Conservation (phyloP, 306 rosid species). For the Inga oerstediana region DNA sequence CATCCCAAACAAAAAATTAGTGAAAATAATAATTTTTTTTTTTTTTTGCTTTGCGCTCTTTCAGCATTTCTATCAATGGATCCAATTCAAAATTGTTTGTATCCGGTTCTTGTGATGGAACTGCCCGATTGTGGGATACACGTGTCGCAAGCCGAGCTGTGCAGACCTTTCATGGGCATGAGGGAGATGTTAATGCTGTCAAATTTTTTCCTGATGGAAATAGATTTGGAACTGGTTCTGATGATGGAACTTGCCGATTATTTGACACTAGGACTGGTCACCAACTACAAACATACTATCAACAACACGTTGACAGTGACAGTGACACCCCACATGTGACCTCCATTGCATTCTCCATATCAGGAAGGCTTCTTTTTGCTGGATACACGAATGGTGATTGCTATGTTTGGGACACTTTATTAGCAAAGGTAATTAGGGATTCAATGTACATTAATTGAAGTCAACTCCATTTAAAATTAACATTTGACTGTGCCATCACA, state of each 20-base stretch:
- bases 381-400: slow-evolving; percentile 85
- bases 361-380: slow-evolving; percentile 95
- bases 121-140: slow-evolving; percentile 97
- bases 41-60: slow-evolving; percentile 24
- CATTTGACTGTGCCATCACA: slow-evolving; percentile 1
- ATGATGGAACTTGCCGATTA: slow-evolving; percentile 91
- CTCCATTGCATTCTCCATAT: slow-evolving; percentile 90
- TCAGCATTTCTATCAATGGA: slow-evolving; percentile 88
- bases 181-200: slow-evolving; percentile 84
- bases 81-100: slow-evolving; percentile 78
- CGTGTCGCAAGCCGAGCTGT: slow-evolving; percentile 99
- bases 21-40: neutral
- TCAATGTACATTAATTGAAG: neutral
- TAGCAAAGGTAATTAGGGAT: slow-evolving; percentile 71
- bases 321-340: slow-evolving; percentile 62
- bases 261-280: slow-evolving; percentile 96
- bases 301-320: slow-evolving; percentile 63
- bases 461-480: neutral
- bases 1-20: neutral
- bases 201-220: slow-evolving; percentile 96
- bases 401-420: slow-evolving; percentile 92
- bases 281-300: slow-evolving; percentile 84
- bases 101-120: slow-evolving; percentile 96
- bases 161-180: slow-evolving; percentile 83
- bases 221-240: slow-evolving; percentile 98